Conservation (phyloP, 441 rosid genomes). For the Croton laevigatus region DNA sequence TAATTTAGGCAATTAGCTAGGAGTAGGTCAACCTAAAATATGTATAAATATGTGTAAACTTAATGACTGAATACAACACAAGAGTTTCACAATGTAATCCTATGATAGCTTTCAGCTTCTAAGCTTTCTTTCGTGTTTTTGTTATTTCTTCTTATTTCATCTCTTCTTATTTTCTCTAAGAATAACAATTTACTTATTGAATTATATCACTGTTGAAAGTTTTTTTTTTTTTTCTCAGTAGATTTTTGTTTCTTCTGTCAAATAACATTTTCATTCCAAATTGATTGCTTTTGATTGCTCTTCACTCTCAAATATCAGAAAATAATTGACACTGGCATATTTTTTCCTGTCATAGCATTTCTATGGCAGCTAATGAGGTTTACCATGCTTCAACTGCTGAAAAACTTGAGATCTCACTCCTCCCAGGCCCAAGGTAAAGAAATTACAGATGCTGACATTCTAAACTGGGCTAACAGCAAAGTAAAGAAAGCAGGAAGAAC, state of each 20-base stretch:
- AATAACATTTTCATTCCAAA: background rate
- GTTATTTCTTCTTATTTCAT: no score
- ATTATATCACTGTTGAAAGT: background rate
- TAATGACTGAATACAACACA: no score
- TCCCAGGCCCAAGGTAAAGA: slow-evolving; percentile 81
- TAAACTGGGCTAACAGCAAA: slow-evolving; percentile 81
- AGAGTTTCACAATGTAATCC: no score
- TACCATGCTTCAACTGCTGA: slow-evolving; percentile 90
- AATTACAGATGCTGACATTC: slow-evolving; percentile 78
- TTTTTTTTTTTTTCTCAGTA: background rate
- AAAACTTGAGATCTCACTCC: slow-evolving; percentile 78
- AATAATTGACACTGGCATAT: slow-evolving; percentile 7
- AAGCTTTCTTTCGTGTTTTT: no score
- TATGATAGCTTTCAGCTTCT: no score
- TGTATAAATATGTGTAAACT: no score
- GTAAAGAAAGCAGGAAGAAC: slow-evolving; percentile 68
- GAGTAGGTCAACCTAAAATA: no score
- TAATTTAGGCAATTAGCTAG: no score
- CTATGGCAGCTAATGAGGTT: slow-evolving; percentile 96
- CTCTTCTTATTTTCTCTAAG: no score
- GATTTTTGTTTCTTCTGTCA: background rate
- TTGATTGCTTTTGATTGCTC: slow-evolving; percentile 2
- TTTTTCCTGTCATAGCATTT: slow-evolving; percentile 50
- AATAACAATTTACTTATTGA: no score
- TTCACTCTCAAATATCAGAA: background rate